Base-by-base conservation (phyloP, 2,329 filamentous ascomycete genomes). In the Cladosporium halotolerans region DNA sequence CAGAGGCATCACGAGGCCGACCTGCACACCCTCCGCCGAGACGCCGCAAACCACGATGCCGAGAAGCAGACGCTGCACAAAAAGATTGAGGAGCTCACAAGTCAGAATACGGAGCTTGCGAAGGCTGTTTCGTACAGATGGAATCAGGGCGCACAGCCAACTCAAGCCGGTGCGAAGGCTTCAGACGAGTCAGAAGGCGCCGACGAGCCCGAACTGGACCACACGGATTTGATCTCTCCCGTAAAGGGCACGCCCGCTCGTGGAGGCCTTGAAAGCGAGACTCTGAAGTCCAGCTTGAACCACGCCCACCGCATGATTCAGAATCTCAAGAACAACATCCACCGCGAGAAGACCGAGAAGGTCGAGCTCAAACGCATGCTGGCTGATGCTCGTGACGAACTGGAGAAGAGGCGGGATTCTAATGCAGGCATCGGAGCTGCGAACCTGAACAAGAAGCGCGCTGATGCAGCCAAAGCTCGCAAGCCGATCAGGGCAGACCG, bases 281-380 rank as follows among this genome's bases (percentile, higher is more conserved):
- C 93, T 0, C 76, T 99, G 61, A 95, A 93, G 74, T 95, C 91
- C 51, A 96, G 92, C 23, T 79, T 97, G 28, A 86, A 90, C 61
- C 93, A 99, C 68, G 92, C 93, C 38, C 93, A 97, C 69, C 84
- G 92, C 54, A 96, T 95, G 73, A 96, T 99, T 55, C 92, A 97
- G 69, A 95, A 89, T 64, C 81, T 97, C 62, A 90, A 95, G 71
- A 90, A 87, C 69, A 95, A 91, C 64, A 88, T 97, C 44, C 92
- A 99, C 70, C 87, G 93, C 33, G 93, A 99, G 71, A 99, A 97
- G 83, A 96, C 92, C 0, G 93, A 99, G 71, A 99, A 96, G 76
- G 81, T 97, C 28, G 93, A 99, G 71, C 81, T 97, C 51, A 91
- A 89, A 72, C 87, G 92, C 55, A 89, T 99, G 80, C 81, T 97